phyloP scores from a whole-genome alignment of 2,329 filamentous ascomycete genomes.

The Celoporthe dispersa region DNA sequence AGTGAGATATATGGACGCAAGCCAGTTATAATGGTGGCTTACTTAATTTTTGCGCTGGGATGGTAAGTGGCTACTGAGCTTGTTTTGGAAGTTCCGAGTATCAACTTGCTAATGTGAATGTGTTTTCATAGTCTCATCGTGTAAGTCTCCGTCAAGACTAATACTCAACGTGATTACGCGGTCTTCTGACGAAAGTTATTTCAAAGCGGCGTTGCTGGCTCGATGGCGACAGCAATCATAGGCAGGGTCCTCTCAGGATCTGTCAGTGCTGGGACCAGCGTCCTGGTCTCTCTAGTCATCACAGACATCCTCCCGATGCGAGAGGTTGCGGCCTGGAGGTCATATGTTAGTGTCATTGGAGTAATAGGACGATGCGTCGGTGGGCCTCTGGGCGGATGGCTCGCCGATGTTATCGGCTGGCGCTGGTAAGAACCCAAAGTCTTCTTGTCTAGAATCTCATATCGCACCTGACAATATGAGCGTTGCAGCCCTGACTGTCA shows the following conservation, averaged over 20 bases:
- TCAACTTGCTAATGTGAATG: neutral
- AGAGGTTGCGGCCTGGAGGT: constrained; percentile 58
- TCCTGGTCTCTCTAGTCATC: constrained; percentile 56
- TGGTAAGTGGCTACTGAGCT: constrained; percentile 43
- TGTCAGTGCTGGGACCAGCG: constrained; percentile 55
- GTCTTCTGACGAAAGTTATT: neutral
- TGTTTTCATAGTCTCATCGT: constrained; percentile 33
- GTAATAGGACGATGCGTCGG: constrained; percentile 57
- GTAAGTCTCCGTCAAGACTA: constrained; percentile 33
- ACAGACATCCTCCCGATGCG: constrained; percentile 57
- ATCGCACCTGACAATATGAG: neutral
- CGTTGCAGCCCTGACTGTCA: neutral
- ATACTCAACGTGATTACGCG: neutral
- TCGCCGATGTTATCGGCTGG: constrained; percentile 69
- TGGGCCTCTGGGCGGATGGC: constrained; percentile 61
- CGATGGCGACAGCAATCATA: constrained; percentile 53
- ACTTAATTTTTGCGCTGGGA: constrained; percentile 53
- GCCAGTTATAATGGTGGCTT: constrained; percentile 51
- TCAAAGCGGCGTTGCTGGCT: constrained; percentile 47
- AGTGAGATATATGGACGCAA: constrained; percentile 63
- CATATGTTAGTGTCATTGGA: constrained; percentile 56
- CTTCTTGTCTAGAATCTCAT: neutral
- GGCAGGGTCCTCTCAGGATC: constrained; percentile 57
- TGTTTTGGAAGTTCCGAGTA: neutral
- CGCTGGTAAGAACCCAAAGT: constrained; percentile 52